These are phyloP conservation scores for Niveomyces coronatus DNA, from an alignment of 2,329 filamentous ascomycete genomes.

Conservation along the genomic window DNA sequence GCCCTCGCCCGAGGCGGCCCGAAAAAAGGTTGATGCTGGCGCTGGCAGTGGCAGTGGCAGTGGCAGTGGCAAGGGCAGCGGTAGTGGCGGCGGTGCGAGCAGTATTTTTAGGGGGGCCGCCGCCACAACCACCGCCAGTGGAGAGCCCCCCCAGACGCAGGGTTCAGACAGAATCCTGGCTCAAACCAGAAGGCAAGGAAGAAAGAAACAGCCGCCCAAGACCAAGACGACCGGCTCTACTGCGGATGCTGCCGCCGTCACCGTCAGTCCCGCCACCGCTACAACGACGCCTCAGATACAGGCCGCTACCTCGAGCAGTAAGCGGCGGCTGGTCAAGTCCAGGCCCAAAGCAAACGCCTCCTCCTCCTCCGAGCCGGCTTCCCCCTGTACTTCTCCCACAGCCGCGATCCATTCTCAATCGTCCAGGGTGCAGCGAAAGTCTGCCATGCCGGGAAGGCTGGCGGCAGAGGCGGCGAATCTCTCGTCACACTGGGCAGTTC, in stretches of 20 bases:
- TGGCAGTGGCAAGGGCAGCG: neutral
- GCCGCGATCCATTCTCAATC: conserved; percentile 6
- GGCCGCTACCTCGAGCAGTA: neutral
- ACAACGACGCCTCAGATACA: no score
- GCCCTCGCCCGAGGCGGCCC: conserved; percentile 24
- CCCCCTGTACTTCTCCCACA: conserved; percentile 18
- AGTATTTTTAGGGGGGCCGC: conserved; percentile 5
- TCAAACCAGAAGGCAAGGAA: neutral
- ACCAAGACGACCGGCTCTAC: neutral
- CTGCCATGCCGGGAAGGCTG: conserved; percentile 32
- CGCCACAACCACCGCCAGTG: conserved; percentile 5
- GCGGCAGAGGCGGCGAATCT: conserved; percentile 19
- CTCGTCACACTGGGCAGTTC: conserved; percentile 23
- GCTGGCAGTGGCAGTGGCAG: neutral
- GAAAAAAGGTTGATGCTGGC: conserved; percentile 3
- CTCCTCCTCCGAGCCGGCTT: conserved; percentile 26
- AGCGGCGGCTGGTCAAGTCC: neutral
- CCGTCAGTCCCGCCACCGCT: no score
- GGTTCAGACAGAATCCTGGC: no score
- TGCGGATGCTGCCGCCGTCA: neutral
- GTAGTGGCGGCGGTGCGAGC: neutral
- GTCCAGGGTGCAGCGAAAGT: conserved; percentile 15
- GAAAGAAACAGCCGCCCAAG: neutral
- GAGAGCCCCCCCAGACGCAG: neutral
- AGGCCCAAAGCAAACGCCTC: neutral